Percentiles rank a stretch among this genome's conserved stretches.
Evolutionary conservation across 2,329 filamentous ascomycete genomes (phyloP).

Genomic region (Penicillium brasilianum): DNA sequence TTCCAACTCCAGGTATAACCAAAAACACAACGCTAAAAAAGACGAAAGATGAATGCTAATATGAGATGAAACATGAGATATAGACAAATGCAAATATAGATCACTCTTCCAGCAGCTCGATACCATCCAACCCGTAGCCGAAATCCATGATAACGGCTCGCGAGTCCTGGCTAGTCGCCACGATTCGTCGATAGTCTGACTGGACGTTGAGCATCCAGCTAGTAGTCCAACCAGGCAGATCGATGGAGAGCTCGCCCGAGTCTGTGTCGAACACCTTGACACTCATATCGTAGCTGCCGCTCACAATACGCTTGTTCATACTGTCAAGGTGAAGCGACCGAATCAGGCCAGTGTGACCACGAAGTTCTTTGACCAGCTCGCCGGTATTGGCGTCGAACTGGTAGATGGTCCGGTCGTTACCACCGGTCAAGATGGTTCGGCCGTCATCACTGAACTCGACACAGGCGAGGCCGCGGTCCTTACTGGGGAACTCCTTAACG

Average conservation of each 20-base stretch:
- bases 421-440: constrained; percentile 89
- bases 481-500: constrained; percentile 86
- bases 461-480: constrained; percentile 92
- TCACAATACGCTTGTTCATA: constrained; percentile 82
- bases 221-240: constrained; percentile 92
- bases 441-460: constrained; percentile 96
- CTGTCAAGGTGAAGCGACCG: constrained; percentile 90
- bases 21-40: constrained; percentile 28
- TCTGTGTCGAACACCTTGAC: constrained; percentile 93
- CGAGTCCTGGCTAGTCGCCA: constrained; percentile 92
- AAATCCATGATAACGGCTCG: constrained; percentile 95
- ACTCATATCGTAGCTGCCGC: constrained; percentile 91
- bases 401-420: constrained; percentile 93
- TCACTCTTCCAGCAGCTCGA: constrained; percentile 56
- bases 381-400: constrained; percentile 95
- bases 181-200: constrained; percentile 91
- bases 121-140: constrained; percentile 63
- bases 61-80: constrained; percentile 19
- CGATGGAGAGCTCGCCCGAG: constrained; percentile 75
- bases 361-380: constrained; percentile 77
- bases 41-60: constrained; percentile 19
- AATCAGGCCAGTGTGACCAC: constrained; percentile 83
- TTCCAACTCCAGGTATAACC: constrained; percentile 17
- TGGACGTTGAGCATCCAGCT: constrained; percentile 98
- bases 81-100: constrained; percentile 14